Base-by-base conservation (phyloP, 2,329 filamentous ascomycete genomes). In the Rhynchosporium agropyri region DNA sequence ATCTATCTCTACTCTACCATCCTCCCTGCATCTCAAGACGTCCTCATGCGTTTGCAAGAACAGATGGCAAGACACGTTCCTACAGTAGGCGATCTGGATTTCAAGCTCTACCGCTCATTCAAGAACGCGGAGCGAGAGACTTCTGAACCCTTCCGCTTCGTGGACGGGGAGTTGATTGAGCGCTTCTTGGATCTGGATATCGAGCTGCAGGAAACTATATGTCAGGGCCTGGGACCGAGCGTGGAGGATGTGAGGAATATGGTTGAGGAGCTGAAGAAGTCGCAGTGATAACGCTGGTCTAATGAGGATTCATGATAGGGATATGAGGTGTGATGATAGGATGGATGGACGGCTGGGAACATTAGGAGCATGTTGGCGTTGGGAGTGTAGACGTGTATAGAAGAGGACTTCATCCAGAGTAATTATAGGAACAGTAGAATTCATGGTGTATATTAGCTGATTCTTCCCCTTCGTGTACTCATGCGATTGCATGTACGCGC, bases 151-250 rank as follows among this genome's bases (percentile, higher is more conserved):
- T 90, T 86, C 72, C 83, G 94, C 1, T 98, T 98, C 71, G 85
- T 99, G 12, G 95, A 99, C 72, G 95, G 94, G 0, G 94, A 97
- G 74, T 80, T 98, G 71, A 81, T 99, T 12, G 94, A 98, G 77
- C 78, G 85, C 58, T 97, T 97, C 73, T 76, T 98, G 68, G 88
- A 92, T 67, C 79, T 90, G 66, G 80, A 84, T 51, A 85, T 88
- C 61, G 79, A 79, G 43, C 77, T 77, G 46, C 86, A 88, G 76
- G 79, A 77, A 68, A 74, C 77, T 60, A 79, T 84, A 56, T 86
- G 79, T 62, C 74, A 80, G 74, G 86, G 79, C 55, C 81, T 82
- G 67, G 89, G 79, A 60, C 87, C 79, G 66, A 84, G 79, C 79
- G 76, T 91, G 67, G 82, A 88, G 75, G 74, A 86, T 79, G 83